Evolutionary conservation across 768 basidiomycete genomes (phyloP).

Genomic region (Brasilioporus rufonigricans): DNA sequence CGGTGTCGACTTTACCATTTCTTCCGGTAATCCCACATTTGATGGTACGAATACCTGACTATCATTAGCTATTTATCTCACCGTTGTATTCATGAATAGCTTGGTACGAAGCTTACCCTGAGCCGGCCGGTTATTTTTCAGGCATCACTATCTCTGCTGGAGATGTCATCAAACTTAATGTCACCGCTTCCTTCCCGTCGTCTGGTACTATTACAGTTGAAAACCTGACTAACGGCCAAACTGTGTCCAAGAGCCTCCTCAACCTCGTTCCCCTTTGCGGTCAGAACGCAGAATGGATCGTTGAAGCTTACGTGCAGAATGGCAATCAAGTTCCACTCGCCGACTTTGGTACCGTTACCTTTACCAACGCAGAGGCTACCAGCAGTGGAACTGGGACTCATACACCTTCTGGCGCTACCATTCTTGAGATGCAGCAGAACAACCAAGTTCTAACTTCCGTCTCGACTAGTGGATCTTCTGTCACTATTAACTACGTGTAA

Average conservation of each 20-base stretch:
- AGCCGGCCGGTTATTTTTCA: neutral
- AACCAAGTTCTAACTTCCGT: slow-evolving; percentile 1
- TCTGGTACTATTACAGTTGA: neutral
- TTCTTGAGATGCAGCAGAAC: slow-evolving; percentile 2
- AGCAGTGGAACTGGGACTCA: neutral
- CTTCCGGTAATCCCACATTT: neutral
- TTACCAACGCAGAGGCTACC: neutral
- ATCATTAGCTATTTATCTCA: neutral
- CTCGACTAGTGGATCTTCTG: neutral
- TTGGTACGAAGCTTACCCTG: neutral
- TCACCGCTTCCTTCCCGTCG: neutral
- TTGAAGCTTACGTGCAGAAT: neutral
- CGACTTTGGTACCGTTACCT: slow-evolving; percentile 7
- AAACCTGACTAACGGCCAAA: neutral
- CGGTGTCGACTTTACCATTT: neutral
- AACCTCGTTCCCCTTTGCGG: neutral
- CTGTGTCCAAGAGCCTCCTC: neutral
- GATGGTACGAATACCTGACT: neutral
- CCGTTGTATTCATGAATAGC: neutral
- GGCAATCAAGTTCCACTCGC: neutral
- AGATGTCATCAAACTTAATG: slow-evolving; percentile 2
- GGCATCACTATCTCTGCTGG: slow-evolving; percentile 4
- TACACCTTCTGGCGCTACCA: neutral
- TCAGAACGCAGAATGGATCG: slow-evolving; percentile 14
- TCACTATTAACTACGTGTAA: too few species aligned